Percentiles rank a stretch among this genome's conserved stretches.
These are phyloP conservation scores for Clavispora phyllophila DNA, from an alignment of 805 yeast genomes.

Conservation along the genomic window DNA sequence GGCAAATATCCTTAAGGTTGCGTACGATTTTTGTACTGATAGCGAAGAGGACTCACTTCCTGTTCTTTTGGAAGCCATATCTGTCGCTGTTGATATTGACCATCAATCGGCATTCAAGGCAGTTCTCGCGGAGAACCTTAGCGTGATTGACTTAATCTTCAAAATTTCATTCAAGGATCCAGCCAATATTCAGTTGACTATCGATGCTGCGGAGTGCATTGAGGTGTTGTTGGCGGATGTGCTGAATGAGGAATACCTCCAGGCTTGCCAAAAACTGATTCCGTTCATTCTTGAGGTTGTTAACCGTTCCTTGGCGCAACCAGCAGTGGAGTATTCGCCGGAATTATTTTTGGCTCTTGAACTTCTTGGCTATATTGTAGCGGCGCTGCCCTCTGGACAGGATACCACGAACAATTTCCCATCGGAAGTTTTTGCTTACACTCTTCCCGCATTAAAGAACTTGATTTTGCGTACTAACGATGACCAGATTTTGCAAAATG, in stretches of 20 bases:
- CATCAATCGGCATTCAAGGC: constrained; percentile 20
- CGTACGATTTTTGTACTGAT: constrained; percentile 46
- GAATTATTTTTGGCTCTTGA: constrained; percentile 57
- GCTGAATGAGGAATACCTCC: constrained; percentile 38
- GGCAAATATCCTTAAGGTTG: constrained; percentile 31
- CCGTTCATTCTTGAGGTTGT: constrained; percentile 44
- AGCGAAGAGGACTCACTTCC: constrained; percentile 81
- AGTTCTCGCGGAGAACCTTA: constrained; percentile 14
- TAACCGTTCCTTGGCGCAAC: constrained; percentile 16
- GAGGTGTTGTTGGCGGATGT: constrained; percentile 51
- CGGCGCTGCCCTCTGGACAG: constrained; percentile 31
- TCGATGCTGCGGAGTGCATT: constrained; percentile 67
- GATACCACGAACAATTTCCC: constrained; percentile 23
- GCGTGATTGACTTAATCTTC: constrained; percentile 54
- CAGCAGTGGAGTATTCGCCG: constrained; percentile 49
- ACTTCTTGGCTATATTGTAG: constrained; percentile 46
- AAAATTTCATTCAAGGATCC: constrained; percentile 67
- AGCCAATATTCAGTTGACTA: constrained; percentile 62
- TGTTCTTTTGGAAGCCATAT: constrained; percentile 64
- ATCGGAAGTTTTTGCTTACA: constrained; percentile 33
- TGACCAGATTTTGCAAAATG: constrained; percentile 70
- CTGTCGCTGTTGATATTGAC: constrained; percentile 45
- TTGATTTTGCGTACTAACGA: constrained; percentile 50
- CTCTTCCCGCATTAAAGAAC: constrained; percentile 40
- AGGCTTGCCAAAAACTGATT: constrained; percentile 46